These are phyloP conservation scores for Paracamarosporium sp. DNA, from an alignment of 2,329 filamentous ascomycete species.

Conservation along the genomic window DNA sequence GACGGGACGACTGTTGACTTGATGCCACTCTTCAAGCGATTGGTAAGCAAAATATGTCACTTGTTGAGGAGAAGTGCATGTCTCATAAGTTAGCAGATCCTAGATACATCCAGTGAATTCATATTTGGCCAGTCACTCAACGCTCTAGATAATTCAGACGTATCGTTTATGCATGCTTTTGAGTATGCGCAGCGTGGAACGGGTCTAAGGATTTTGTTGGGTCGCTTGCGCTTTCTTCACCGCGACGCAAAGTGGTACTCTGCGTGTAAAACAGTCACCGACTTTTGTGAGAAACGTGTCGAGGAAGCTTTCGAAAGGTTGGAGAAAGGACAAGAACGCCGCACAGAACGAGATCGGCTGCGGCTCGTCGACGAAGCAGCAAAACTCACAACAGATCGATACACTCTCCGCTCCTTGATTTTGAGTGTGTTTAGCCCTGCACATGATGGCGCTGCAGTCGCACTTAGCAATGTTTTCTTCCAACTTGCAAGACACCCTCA, in stretches of 20 bases:
- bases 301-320: constrained; percentile 13
- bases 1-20: constrained; percentile 11
- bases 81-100: neutral
- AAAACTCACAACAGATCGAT: constrained; percentile 19
- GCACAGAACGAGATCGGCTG: constrained; percentile 7
- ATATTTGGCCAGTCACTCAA: constrained; percentile 16
- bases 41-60: neutral
- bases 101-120: constrained; percentile 18
- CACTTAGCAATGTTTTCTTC: constrained; percentile 27
- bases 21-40: constrained; percentile 12
- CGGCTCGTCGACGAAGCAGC: constrained; percentile 26
- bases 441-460: constrained; percentile 24
- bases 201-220: neutral
- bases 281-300: constrained; percentile 10
- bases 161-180: constrained; percentile 15
- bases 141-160: constrained; percentile 5
- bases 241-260: constrained; percentile 13
- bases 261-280: constrained; percentile 7
- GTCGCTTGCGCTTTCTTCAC: neutral
- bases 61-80: neutral
- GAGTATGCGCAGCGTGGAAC: constrained; percentile 6
- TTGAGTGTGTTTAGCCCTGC: constrained; percentile 27
- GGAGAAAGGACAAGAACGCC: constrained; percentile 5
- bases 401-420: constrained; percentile 21
- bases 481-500: constrained; percentile 26